These are phyloP conservation scores for Umbellularia californica DNA, from an alignment of 164 flowering plant species.

Conservation along the genomic window DNA sequence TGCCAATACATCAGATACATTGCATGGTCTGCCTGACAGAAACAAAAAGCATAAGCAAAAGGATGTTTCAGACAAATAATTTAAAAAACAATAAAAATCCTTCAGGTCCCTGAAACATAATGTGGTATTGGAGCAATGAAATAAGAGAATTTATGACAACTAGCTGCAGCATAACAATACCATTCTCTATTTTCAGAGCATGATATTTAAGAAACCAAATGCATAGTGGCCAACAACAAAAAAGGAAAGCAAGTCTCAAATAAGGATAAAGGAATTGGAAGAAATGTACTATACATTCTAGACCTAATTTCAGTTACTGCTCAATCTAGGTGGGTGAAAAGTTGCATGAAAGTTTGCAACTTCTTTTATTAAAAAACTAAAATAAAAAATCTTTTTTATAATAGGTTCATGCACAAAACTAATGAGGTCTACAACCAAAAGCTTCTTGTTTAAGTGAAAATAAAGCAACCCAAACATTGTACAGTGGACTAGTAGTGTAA, in stretches of 20 bases:
- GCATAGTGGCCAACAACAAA: background rate
- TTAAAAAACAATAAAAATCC: conserved; percentile 20
- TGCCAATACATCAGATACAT: conserved; percentile 60
- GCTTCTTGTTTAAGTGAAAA: no score
- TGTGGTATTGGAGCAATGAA: background rate
- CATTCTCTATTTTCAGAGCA: background rate
- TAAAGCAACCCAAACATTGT: no score
- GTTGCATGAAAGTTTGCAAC: no score
- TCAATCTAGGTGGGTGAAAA: background rate
- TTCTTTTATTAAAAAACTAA: no score
- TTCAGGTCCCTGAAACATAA: background rate
- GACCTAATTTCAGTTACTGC: background rate
- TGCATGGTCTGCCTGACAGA: conserved; percentile 91
- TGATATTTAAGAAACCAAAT: background rate
- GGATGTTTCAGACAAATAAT: background rate
- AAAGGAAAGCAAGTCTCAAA: background rate
- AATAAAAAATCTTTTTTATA: no score
- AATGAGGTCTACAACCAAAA: no score
- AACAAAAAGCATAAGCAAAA: conserved; percentile 19
- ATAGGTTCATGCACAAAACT: no score
- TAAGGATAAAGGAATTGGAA: background rate
- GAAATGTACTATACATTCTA: background rate
- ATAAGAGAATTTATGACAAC: background rate
- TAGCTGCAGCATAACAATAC: background rate
- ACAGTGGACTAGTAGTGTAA: no score